Percentiles rank a stretch among this genome's conserved stretches.
Conservation (phyloP, 495 filamentous ascomycete species). For the Podospora bellae-mahoneyi region DNA sequence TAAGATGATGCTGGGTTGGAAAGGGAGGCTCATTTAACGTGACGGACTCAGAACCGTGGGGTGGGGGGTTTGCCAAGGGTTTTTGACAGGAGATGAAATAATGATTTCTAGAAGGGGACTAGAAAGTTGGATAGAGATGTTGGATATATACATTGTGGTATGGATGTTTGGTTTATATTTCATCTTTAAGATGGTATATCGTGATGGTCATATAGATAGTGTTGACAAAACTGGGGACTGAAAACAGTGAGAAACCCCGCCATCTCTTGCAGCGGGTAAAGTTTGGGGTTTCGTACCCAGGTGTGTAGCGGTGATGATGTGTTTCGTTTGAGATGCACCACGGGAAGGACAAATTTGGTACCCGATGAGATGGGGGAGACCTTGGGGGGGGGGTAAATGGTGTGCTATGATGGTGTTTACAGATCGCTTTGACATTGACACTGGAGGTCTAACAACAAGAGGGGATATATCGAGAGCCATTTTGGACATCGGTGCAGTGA, state of each 20-base stretch:
- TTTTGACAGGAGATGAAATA: not conserved
- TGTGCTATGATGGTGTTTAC: not conserved
- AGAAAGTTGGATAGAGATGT: not conserved
- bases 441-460: not conserved
- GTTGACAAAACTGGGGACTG: too few relatives aligned
- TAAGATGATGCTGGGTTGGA: not conserved
- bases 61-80: not conserved
- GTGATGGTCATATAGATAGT: too few relatives aligned
- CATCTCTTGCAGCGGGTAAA: not conserved
- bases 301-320: not conserved
- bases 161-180: too few relatives aligned
- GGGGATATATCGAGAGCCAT: too few relatives aligned
- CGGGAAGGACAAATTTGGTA: not conserved
- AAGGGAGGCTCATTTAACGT: not conserved
- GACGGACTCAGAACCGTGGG: not conserved
- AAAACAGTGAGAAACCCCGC: too few relatives aligned
- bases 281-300: not conserved
- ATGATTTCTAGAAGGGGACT: not conserved
- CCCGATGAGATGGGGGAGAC: not conserved
- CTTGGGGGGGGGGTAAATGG: not conserved
- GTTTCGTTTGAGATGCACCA: not conserved
- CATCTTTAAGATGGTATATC: too few relatives aligned
- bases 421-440: too few relatives aligned
- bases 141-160: not conserved
- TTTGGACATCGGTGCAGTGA: not conserved